Base-by-base conservation (phyloP, 1,284 basidiomycete species). In the Fomes fomentarius region DNA sequence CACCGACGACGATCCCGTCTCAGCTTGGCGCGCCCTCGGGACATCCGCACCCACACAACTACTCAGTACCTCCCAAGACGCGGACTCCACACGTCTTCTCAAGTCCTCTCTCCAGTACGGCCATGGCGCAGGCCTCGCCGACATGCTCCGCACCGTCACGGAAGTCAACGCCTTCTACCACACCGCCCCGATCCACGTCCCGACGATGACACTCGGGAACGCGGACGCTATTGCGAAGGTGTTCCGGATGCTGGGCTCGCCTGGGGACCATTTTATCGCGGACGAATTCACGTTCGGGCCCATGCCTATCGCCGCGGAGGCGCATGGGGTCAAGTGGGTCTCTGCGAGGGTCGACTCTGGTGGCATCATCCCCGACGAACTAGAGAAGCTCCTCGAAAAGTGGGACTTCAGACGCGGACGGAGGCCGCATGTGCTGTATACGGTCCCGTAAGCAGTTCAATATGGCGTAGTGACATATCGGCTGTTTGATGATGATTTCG, bases 251-350 rank as follows among this genome's bases (percentile, higher is more conserved):
- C 69, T 78, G 21, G 71, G 74, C 25, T 65, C 69, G 21, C 64
- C 65, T 11, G 72, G 72, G 9, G 74, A 76, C 53, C 67, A 68
- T 31, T 75, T 79, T 56, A 66, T 79, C 17, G 70, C 71, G 14
- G 77, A 79, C 56, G 76, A 78, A 58, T 77, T 73, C 61, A 71
- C 75, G 12, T 79, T 76, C 56, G 65, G 64, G 6, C 70, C 66
- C 42, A 62, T 74, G 50, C 69, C 76, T 31, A 74, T 75, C 52
- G 68, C 70, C 0, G 74, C 74, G 8, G 61, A 73, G 2, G 63
- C 72, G 6, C 71, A 71, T 28, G 75, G 73, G 2, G 68, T 77
- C 21, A 72, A 67, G 17, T 77, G 76, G 72, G 70, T 71, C 2
- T 73, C 75, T 0, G 64, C 78, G 19, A 69, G 68, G 54, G 70